A percentile compares a stretch with the other conserved stretches of the same genome.
phyloP scores from a whole-genome alignment of 1,284 basidiomycete species.

The Tylopilus sp. region DNA sequence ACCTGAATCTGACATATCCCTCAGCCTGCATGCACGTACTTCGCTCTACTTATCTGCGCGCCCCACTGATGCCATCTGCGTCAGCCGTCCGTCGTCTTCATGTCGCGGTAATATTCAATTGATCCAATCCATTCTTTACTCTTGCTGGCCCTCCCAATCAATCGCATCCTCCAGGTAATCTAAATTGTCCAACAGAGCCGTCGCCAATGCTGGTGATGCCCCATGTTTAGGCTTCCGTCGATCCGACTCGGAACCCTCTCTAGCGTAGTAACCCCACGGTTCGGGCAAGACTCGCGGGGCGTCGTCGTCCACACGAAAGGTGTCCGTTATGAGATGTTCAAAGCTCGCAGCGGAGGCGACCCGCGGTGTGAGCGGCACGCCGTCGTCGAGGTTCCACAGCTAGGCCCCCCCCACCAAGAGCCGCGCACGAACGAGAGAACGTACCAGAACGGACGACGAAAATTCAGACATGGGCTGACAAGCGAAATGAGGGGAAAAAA shows the following conservation, averaged over 20 bases:
- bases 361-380: constrained; percentile 23
- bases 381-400: constrained; percentile 27
- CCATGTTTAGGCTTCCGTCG: not conserved
- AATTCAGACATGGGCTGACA: not conserved
- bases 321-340: constrained; percentile 23
- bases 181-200: not conserved
- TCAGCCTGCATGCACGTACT: constrained; percentile 74
- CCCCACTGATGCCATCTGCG: constrained; percentile 14
- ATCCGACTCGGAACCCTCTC: not conserved
- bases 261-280: constrained; percentile 23
- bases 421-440: no score
- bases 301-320: constrained; percentile 16
- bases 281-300: constrained; percentile 14
- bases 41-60: constrained; percentile 63
- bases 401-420: not conserved
- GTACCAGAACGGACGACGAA: not conserved
- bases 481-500: not conserved
- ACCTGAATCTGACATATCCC: constrained; percentile 8
- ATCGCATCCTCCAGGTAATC: not conserved
- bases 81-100: not conserved
- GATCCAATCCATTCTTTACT: not conserved
- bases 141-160: not conserved
- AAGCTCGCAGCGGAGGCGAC: constrained; percentile 23
- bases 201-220: not conserved
- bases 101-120: no score